These are phyloP conservation scores for Fraxinus sp. DNA, from an alignment of 305 asterid species.

Conservation along the genomic window DNA sequence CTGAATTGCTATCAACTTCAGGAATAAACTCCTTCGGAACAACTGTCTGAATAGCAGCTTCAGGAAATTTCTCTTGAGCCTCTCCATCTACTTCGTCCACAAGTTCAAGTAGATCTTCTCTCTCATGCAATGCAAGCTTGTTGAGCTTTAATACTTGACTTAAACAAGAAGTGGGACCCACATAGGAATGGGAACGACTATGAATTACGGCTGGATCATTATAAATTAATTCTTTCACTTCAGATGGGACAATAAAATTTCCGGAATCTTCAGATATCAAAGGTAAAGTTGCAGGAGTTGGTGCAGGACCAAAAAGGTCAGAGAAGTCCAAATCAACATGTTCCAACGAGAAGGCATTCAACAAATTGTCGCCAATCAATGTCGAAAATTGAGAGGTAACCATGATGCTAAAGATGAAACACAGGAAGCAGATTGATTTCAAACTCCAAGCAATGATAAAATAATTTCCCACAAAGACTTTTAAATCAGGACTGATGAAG, in stretches of 20 bases:
- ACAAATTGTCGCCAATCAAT: conserved; percentile 34
- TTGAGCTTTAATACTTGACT: conserved; percentile 45
- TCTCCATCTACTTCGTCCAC: conserved; percentile 35
- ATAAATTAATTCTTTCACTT: conserved; percentile 41
- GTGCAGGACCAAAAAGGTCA: conserved; percentile 72
- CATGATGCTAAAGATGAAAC: conserved; percentile 43
- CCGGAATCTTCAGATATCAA: conserved; percentile 35
- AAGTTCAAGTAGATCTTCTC: conserved; percentile 43
- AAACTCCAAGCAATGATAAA: conserved; percentile 9
- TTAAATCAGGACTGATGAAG: conserved; percentile 30
- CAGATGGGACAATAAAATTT: conserved; percentile 25
- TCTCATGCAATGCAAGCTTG: conserved; percentile 48
- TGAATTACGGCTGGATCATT: conserved; percentile 61
- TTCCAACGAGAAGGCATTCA: conserved; percentile 44
- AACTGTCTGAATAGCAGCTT: conserved; percentile 24
- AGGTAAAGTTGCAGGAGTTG: conserved; percentile 33
- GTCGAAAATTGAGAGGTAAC: conserved; percentile 55
- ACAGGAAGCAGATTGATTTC: conserved; percentile 19
- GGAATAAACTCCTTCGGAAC: conserved; percentile 17
- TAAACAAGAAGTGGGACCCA: conserved; percentile 60
- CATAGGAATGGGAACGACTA: conserved; percentile 68
- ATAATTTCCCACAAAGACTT: conserved; percentile 22
- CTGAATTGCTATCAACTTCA: conserved; percentile 29
- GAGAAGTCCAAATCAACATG: conserved; percentile 67
- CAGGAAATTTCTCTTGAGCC: conserved; percentile 32